A percentile compares a stretch with the other conserved stretches of the same genome.
These are phyloP conservation scores for Melaleuca quinquenervia DNA, from an alignment of 345 rosid genomes.

Conservation along the genomic window DNA sequence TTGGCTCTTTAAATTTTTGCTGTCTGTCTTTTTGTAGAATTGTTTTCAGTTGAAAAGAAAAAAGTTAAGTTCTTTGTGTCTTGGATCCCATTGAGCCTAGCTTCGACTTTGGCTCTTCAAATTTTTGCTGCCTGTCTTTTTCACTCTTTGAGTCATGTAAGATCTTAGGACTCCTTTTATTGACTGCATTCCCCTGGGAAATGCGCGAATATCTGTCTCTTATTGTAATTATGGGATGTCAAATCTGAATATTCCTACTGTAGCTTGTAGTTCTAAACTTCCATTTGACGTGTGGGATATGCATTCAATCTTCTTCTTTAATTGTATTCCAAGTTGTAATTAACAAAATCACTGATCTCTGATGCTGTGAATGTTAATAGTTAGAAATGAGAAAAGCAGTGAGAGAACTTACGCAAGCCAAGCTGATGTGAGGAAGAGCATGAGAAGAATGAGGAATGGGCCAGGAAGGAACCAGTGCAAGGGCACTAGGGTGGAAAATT, in stretches of 20 bases:
- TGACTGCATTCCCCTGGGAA: neutral
- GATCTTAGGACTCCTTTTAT: neutral
- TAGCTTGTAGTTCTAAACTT: neutral
- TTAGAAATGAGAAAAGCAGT: conserved; percentile 27
- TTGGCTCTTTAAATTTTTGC: neutral
- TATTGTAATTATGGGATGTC: neutral
- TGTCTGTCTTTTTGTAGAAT: neutral
- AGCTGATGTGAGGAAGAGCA: conserved; percentile 64
- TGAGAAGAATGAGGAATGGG: conserved; percentile 72
- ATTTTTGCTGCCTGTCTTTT: neutral
- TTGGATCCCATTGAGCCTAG: too few relatives aligned
- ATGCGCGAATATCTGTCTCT: neutral
- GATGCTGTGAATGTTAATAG: neutral
- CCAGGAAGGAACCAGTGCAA: conserved; percentile 76
- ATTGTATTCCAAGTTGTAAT: neutral
- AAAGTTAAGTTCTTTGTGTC: too few relatives aligned
- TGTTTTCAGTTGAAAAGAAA: neutral
- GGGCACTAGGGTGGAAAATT: conserved; percentile 74
- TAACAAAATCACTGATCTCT: neutral
- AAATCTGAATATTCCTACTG: neutral
- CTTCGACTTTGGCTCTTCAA: neutral
- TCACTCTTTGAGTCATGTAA: neutral
- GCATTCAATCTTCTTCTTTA: neutral
- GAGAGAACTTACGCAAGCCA: conserved; percentile 45
- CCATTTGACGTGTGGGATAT: neutral